Evolutionary conservation across 129 eudicot species (phyloP).

Genomic region (Centrapalus pauciflorus): DNA sequence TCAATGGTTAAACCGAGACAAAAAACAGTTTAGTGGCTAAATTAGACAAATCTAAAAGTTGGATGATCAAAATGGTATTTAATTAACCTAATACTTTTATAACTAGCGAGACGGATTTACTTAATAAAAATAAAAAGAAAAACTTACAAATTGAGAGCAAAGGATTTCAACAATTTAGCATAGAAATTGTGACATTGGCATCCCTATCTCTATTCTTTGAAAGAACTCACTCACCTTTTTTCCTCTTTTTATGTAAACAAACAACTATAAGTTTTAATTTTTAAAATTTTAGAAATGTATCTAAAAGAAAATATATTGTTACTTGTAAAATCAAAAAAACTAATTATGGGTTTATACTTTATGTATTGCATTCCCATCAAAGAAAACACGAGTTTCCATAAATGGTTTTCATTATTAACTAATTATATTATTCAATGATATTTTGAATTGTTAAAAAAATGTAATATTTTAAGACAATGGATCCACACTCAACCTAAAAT

Average conservation of each 20-base stretch:
- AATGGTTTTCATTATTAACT: neutral
- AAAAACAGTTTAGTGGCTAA: too few species aligned
- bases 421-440: neutral
- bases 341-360: constrained; percentile 9
- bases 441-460: too few species aligned
- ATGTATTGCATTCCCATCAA: neutral
- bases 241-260: constrained; percentile 24
- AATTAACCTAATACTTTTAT: too few species aligned
- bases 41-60: too few species aligned
- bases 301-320: constrained; percentile 25
- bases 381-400: constrained; percentile 2
- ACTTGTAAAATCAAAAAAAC: constrained; percentile 28
- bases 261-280: constrained; percentile 11
- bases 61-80: too few species aligned
- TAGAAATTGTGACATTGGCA: constrained; percentile 21
- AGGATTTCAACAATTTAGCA: constrained; percentile 5
- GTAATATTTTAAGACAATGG: too few species aligned
- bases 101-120: too few species aligned
- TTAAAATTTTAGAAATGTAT: constrained; percentile 12
- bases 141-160: constrained; percentile 1
- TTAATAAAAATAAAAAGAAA: too few species aligned
- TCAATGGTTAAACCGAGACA: too few species aligned
- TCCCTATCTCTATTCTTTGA: constrained; percentile 6
- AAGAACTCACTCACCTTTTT: constrained; percentile 10
- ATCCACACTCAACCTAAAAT: too few species aligned